Base-by-base conservation (phyloP, 768 basidiomycete genomes). In the Xerocomus spinulosus region DNA sequence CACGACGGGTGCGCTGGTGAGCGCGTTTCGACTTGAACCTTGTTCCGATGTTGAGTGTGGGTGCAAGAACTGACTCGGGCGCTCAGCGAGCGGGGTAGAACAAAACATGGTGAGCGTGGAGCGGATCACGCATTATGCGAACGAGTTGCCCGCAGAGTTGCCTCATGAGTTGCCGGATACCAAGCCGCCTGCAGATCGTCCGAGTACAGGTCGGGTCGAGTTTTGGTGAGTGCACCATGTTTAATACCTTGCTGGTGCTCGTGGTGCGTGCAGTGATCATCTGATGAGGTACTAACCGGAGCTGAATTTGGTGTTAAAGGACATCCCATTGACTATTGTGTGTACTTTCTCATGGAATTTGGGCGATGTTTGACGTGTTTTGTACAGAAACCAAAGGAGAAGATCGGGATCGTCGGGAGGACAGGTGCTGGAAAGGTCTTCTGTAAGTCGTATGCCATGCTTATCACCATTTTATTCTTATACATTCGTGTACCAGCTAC, bases 81-180 rank as follows among this genome's bases (percentile, higher is more conserved):
- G 87, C 25, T 83, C 84, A 9, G 83, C 87, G 3, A 87, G 83
- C 55, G 92, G 94, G 64, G 89, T 93, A 13, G 92, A 95, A 61
- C 87, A 93, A 57, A 90, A 89, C 56, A 84, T 92, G 58, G 89
- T 92, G 50, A 89, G 87, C 57, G 87, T 91, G 14, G 92, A 95
- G 63, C 83, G 92, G 6, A 85, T 94, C 44, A 64, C 88, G 23
- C 83, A 93, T 57, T 94, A 96, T 58, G 82, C 82, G 2, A 67
- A 58, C 23, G 73, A 84, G 7, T 73, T 95, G 15, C 58, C 72
- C 15, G 72, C 82, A 0, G 94, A 97, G 66, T 91, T 87, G 2
- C 80, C 87, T 0, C 75, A 78, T 35, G 84, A 89, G 50, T 70
- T 88, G 15, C 75, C 79, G 0, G 82, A 82, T 18, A 67, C 63